Percentiles rank a stretch among this genome's conserved stretches.
These are phyloP conservation scores for Apiospora aurea DNA, from an alignment of 2,329 filamentous ascomycete genomes.

Conservation along the genomic window DNA sequence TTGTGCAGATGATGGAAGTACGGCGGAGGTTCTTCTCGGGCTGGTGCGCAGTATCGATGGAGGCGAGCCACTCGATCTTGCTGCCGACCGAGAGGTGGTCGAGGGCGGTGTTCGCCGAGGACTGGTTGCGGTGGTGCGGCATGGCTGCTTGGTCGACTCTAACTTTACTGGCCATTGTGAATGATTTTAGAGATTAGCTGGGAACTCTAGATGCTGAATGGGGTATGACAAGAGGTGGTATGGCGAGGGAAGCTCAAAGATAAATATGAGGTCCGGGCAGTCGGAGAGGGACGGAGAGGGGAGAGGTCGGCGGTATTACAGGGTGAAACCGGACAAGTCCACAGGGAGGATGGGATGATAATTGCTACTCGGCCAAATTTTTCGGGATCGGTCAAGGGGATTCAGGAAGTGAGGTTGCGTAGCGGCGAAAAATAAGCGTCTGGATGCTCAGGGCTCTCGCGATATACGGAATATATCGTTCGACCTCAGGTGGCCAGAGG, in stretches of 20 bases:
- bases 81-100: slow-evolving; percentile 84
- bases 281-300: background rate
- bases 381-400: slow-evolving; percentile 3
- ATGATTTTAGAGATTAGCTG: slow-evolving; percentile 1
- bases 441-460: slow-evolving; percentile 14
- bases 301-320: slow-evolving; percentile 16
- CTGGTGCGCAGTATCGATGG: slow-evolving; percentile 86
- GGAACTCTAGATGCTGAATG: background rate
- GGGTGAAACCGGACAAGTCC: slow-evolving; percentile 19
- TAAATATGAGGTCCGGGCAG: slow-evolving; percentile 15
- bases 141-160: slow-evolving; percentile 24
- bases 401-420: slow-evolving; percentile 15
- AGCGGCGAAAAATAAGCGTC: slow-evolving; percentile 3
- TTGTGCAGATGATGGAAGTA: slow-evolving; percentile 98
- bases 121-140: slow-evolving; percentile 32
- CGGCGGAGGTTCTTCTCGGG: slow-evolving; percentile 91
- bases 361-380: slow-evolving; percentile 11
- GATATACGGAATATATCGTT: slow-evolving; percentile 16
- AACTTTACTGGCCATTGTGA: slow-evolving; percentile 6
- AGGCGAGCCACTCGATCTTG: slow-evolving; percentile 70
- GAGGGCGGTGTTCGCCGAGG: slow-evolving; percentile 70
- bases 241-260: background rate
- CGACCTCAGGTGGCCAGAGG: slow-evolving; percentile 20
- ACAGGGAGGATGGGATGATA: slow-evolving; percentile 8
- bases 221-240: background rate